A percentile compares a stretch with the other conserved stretches of the same genome.
These are phyloP conservation scores for Salvia rosmarinus DNA, from an alignment of 257 asterid species.

Conservation along the genomic window DNA sequence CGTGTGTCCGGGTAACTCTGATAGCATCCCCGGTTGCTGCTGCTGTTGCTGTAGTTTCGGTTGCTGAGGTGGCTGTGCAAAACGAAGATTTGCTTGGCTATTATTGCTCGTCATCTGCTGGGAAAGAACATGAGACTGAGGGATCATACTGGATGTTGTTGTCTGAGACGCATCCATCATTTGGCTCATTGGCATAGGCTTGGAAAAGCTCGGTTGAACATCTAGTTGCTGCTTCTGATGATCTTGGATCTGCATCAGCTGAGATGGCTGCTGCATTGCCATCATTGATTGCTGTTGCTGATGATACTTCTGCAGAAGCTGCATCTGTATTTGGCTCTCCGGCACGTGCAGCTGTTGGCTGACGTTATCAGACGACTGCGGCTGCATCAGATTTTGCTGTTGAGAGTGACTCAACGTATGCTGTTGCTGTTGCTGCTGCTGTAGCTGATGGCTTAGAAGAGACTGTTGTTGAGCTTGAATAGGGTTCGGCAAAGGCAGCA, in stretches of 20 bases:
- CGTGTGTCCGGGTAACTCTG: constrained; percentile 58
- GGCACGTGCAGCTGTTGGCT: constrained; percentile 56
- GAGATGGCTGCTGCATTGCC: constrained; percentile 55
- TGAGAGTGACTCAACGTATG: constrained; percentile 57
- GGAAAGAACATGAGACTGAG: constrained; percentile 48
- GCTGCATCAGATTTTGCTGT: constrained; percentile 48
- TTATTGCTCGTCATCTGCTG: constrained; percentile 53
- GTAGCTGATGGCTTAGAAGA: constrained; percentile 65
- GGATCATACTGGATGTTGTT: constrained; percentile 42
- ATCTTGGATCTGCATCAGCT: constrained; percentile 51
- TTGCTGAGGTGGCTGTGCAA: constrained; percentile 53
- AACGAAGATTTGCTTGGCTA: constrained; percentile 54
- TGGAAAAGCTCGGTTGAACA: constrained; percentile 52
- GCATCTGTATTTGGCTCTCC: constrained; percentile 69
- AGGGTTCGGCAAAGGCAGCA: constrained; percentile 54
- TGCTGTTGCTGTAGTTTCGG: constrained; percentile 55
- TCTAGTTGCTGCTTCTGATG: constrained; percentile 59
- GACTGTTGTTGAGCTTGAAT: constrained; percentile 59
- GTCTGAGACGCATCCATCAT: constrained; percentile 54
- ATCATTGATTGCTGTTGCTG: constrained; percentile 67
- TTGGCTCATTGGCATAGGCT: constrained; percentile 57
- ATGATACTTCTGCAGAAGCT: constrained; percentile 67
- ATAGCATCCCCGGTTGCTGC: constrained; percentile 51
- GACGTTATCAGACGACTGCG: constrained; percentile 53
- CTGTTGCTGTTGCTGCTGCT: constrained; percentile 42